Base-by-base conservation (phyloP, 495 filamentous ascomycete species). In the Penicillium longicatenatum region DNA sequence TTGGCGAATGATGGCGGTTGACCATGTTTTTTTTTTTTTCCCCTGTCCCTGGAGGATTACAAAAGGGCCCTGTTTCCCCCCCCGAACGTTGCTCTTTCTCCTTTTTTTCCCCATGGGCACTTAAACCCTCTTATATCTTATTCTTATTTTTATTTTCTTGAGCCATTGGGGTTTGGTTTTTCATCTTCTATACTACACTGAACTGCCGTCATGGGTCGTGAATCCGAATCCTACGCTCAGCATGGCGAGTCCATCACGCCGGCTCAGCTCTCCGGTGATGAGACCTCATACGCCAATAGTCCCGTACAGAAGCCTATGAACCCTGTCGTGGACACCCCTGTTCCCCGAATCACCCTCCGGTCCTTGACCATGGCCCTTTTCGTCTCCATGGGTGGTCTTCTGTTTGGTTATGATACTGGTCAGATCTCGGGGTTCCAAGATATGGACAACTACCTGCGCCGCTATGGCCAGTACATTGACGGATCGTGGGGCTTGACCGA, bases 331-430 rank as follows among this genome's bases (percentile, higher is more conserved):
- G 71, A 81, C 52, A 73, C 73, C 4, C 72, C 75, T 0, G 64
- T 80, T 16, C 75, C 71, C 8, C 66, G 68, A 14, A 50, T 84
- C 16, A 84, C 79, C 6, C 39, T 72, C 22, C 72, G 75, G 11
- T 74, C 79, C 39, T 61, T 80, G n/a, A 52, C 75, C 46, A 82
- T 85, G 79, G 79, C 74, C 12, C 61, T 82, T 8, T 75, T 84
- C 50, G 81, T 84, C 24, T 84, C 88, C 3, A 86, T 91, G 76
- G 88, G 88, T 54, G 88, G 88, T 54, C 83, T 91, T 45, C 81
- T 91, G 16, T 79, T 79, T 55, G 76, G 76, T 29, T 79, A 77
- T 49, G 76, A 79, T 59, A 73, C 74, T 20, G 79, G 80, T 61
- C 79, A 82, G 65, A 83, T 83, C 50, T 76, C 74, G 2, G 80